These are phyloP conservation scores for Lactifluus volemus DNA, from an alignment of 768 basidiomycete species.

Conservation along the genomic window DNA sequence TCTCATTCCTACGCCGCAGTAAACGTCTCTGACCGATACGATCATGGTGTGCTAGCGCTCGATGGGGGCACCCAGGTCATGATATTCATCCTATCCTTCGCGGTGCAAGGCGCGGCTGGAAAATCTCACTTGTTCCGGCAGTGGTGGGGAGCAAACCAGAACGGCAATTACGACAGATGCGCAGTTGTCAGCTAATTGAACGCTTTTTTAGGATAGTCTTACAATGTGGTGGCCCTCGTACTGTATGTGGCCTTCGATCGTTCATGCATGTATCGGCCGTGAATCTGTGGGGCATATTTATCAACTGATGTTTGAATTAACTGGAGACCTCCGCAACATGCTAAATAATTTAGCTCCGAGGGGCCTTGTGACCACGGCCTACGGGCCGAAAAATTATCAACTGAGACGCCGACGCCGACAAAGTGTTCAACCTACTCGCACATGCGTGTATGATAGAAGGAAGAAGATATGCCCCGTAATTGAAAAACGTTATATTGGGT, in stretches of 20 bases:
- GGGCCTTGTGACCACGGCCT: too few species aligned
- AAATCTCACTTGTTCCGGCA: slow-evolving; percentile 40
- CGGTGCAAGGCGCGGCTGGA: slow-evolving; percentile 40
- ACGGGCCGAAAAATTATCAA: too few species aligned
- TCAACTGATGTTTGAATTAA: too few species aligned
- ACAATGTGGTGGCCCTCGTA: background rate
- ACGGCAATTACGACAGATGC: slow-evolving; percentile 30
- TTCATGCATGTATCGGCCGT: background rate
- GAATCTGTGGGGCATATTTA: background rate
- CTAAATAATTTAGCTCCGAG: too few species aligned
- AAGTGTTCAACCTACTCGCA: too few species aligned
- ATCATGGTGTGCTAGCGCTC: slow-evolving; percentile 22
- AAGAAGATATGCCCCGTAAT: too few species aligned
- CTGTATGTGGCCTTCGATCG: too few species aligned
- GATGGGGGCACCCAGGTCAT: slow-evolving; percentile 42
- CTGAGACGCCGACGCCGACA: too few species aligned
- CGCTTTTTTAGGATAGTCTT: background rate
- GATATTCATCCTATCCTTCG: slow-evolving; percentile 29
- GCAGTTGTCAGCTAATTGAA: background rate
- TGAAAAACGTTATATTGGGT: too few species aligned
- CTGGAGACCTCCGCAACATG: too few species aligned
- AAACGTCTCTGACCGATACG: background rate
- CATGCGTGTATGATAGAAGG: too few species aligned
- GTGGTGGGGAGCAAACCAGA: slow-evolving; percentile 52
- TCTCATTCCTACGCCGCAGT: background rate